Percentiles rank a stretch among this genome's conserved stretches.
Evolutionary conservation across 768 basidiomycete species (phyloP).

Genomic region (Agaricus bisporus): DNA sequence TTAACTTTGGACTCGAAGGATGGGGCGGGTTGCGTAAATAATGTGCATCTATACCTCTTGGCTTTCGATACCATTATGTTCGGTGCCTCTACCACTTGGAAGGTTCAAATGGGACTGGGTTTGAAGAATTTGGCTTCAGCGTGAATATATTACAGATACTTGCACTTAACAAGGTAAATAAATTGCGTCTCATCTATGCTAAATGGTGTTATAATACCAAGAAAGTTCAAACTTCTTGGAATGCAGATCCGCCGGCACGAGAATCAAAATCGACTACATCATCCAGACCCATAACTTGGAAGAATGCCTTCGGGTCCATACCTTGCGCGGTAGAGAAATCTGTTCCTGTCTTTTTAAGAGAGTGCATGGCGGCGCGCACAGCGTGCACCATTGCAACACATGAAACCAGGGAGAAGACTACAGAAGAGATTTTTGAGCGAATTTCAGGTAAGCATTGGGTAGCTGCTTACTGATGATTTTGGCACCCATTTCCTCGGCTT

Average conservation of each 20-base stretch:
- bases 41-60: not conserved
- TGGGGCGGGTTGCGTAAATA: not conserved
- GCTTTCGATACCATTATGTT: not conserved
- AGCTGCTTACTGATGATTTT: constrained; percentile 69
- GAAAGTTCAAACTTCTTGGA: constrained; percentile 17
- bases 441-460: not conserved
- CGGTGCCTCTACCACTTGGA: too few species aligned
- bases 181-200: too few species aligned
- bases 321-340: constrained; percentile 52
- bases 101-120: too few species aligned
- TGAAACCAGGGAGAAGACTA: constrained; percentile 71
- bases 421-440: not conserved
- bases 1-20: not conserved
- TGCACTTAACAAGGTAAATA: too few species aligned
- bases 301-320: constrained; percentile 77
- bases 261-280: constrained; percentile 51
- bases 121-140: too few species aligned
- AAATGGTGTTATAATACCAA: too few species aligned
- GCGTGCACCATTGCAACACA: constrained; percentile 72
- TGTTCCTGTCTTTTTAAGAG: constrained; percentile 70
- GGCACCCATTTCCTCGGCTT: constrained; percentile 67
- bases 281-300: constrained; percentile 67
- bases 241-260: constrained; percentile 53
- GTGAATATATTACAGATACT: too few species aligned
- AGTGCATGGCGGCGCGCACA: constrained; percentile 66